Percentiles rank a stretch among this genome's conserved stretches.
phyloP scores from a whole-genome alignment of 2,329 filamentous ascomycete genomes.

The Elsinoe australis region DNA sequence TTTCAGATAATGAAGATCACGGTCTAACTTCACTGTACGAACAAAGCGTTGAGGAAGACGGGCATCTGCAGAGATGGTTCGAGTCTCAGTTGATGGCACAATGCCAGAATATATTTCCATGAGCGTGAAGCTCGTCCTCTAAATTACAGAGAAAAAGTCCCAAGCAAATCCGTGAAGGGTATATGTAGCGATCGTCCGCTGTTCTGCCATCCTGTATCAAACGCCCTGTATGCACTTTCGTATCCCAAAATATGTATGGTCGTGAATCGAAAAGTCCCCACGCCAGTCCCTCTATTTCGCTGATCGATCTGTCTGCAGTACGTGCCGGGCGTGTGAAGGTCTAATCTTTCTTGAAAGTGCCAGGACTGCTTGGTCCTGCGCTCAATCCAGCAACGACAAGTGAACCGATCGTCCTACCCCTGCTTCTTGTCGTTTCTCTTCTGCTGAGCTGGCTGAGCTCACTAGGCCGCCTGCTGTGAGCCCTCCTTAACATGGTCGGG shows the following conservation, averaged over 20 bases:
- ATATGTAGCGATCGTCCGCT: constrained; percentile 11
- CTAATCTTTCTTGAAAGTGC: constrained; percentile 6
- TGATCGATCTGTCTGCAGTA: no score
- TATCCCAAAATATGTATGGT: background rate
- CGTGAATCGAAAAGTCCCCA: no score
- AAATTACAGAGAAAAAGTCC: background rate
- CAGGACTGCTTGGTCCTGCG: constrained; percentile 6
- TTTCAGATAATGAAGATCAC: constrained; percentile 35
- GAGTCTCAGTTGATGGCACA: background rate
- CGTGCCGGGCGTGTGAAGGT: background rate
- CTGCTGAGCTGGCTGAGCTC: constrained; percentile 14
- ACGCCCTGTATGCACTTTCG: background rate
- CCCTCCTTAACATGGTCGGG: background rate
- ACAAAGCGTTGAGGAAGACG: no score
- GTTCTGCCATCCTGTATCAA: background rate
- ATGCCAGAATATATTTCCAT: background rate
- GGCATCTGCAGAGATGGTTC: no score
- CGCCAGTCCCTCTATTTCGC: no score
- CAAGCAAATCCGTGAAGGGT: constrained; percentile 9
- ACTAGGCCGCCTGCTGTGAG: constrained; percentile 6
- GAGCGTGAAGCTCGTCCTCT: background rate
- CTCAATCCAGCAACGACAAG: constrained; percentile 1
- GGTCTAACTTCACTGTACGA: no score
- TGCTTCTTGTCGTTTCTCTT: constrained; percentile 3
- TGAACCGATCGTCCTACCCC: background rate